Percentiles rank a stretch among this genome's conserved stretches.
Evolutionary conservation across 139 green algal species (phyloP).

Genomic region (Haematococcus sp.): DNA sequence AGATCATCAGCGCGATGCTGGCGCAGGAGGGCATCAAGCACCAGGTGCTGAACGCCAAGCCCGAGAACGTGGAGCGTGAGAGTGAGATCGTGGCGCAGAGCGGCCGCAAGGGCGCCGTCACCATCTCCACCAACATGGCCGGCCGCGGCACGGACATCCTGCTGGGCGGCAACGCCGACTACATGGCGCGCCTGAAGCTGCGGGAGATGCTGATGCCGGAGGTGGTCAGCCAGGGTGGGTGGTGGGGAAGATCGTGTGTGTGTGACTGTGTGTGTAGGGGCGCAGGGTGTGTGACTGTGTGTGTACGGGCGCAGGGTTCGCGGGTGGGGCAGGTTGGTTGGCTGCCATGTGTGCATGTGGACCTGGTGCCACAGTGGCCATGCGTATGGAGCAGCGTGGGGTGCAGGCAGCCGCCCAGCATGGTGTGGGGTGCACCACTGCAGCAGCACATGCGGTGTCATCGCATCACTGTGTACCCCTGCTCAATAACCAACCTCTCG

Average conservation of each 20-base stretch:
- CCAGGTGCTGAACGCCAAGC: slow-evolving; percentile 97
- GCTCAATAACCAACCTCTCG: too few relatives aligned
- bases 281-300: neutral
- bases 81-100: slow-evolving; percentile 93
- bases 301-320: too few relatives aligned
- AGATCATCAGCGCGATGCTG: slow-evolving; percentile 79
- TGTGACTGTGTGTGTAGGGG: neutral
- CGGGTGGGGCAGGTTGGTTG: too few relatives aligned
- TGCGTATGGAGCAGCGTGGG: too few relatives aligned
- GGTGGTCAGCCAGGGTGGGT: slow-evolving; percentile 33
- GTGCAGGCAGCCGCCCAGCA: too few relatives aligned
- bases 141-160: slow-evolving; percentile 96
- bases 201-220: slow-evolving; percentile 89
- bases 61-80: slow-evolving; percentile 97
- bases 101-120: slow-evolving; percentile 82
- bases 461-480: too few relatives aligned
- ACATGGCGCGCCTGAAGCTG: slow-evolving; percentile 87
- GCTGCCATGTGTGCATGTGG: too few relatives aligned
- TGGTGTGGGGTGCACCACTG: too few relatives aligned
- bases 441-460: too few relatives aligned
- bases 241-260: neutral
- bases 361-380: too few relatives aligned
- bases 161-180: slow-evolving; percentile 74
- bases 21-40: slow-evolving; percentile 72
- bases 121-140: slow-evolving; percentile 99